Evolutionary conservation across 2,329 filamentous ascomycete species (phyloP).

Genomic region (Sporothrix brasiliensis): DNA sequence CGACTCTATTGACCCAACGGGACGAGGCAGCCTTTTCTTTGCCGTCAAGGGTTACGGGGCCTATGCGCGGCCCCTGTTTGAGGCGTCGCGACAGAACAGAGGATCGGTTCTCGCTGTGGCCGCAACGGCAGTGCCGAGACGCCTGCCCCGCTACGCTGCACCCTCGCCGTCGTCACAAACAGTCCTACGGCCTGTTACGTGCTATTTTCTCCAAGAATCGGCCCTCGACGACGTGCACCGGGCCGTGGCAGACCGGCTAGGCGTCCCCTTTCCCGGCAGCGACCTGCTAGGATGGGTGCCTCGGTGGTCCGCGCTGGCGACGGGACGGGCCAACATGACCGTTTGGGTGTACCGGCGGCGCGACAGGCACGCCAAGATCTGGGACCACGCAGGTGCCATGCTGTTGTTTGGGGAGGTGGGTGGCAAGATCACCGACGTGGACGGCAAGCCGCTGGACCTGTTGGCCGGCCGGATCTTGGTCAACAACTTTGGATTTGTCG

Average conservation of each 20-base stretch:
- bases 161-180: background rate
- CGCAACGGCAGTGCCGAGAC: conserved; percentile 41
- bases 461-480: conserved; percentile 53
- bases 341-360: conserved; percentile 59
- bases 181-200: conserved; percentile 52
- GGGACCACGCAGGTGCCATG: conserved; percentile 65
- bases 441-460: conserved; percentile 56
- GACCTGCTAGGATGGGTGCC: conserved; percentile 62
- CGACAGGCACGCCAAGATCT: conserved; percentile 56
- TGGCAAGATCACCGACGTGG: conserved; percentile 58
- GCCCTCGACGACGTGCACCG: conserved; percentile 54
- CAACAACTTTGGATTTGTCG: conserved; percentile 60
- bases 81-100: background rate
- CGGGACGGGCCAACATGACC: conserved; percentile 57
- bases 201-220: conserved; percentile 52
- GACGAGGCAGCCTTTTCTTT: conserved; percentile 55
- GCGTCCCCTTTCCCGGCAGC: conserved; percentile 50
- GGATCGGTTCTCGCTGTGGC: conserved; percentile 37
- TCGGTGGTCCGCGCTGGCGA: conserved; percentile 57
- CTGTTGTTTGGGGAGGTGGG: conserved; percentile 61
- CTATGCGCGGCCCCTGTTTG: conserved; percentile 49
- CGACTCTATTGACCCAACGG: conserved; percentile 48
- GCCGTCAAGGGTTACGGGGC: conserved; percentile 55
- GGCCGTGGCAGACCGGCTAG: conserved; percentile 48
- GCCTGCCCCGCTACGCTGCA: conserved; percentile 26